Base-by-base conservation (phyloP, 441 rosid genomes). In the Erodium moschatum region DNA sequence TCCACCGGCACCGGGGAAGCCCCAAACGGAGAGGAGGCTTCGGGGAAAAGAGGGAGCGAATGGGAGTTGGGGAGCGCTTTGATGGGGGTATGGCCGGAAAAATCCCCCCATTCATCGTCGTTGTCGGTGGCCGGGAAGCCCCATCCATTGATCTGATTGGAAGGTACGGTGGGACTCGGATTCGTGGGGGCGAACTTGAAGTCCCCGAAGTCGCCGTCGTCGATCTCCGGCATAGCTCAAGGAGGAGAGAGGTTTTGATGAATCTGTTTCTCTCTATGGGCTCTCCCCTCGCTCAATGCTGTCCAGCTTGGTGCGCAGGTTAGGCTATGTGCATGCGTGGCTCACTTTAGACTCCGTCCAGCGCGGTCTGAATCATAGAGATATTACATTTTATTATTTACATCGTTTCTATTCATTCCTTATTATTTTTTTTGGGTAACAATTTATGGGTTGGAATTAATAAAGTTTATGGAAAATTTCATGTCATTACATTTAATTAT, bases 31-130 rank as follows among this genome's bases (percentile, higher is more conserved):
- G 70, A 64, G 12, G 79, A 67, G 48, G 66, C 18, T 35, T 46
- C 66, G 18, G 68, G 35, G 6, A 65, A 44, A 19, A 10, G 46
- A n/a, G 83, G 78, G 4, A 76, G 69, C 9, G 86, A 81, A 46
- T 66, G 66, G 46, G 77, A 5, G 65, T 66, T 77, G 60, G 81
- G 50, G 40, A 76, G 18, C 19, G 46, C 67, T 31, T 75, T 72
- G 58, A 83, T 77, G 29, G 66, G 12, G 40, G 66, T 29, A n/a
- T 27, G 66, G 33, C 74, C 67, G 63, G 86, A 78, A 76, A 90
- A 92, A 66, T 89, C 97, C 69, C 92, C 87, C 97, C 97, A 92
- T 68, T 83, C 84, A 33, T 83, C 85, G 13, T 81, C 95, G 67
- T 35, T 64, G 64, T 56, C 21, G 71, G 66, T 24, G 48, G 44